phyloP scores from a whole-genome alignment of 2,329 filamentous ascomycete genomes.

The Trichoderma pleuroti region DNA sequence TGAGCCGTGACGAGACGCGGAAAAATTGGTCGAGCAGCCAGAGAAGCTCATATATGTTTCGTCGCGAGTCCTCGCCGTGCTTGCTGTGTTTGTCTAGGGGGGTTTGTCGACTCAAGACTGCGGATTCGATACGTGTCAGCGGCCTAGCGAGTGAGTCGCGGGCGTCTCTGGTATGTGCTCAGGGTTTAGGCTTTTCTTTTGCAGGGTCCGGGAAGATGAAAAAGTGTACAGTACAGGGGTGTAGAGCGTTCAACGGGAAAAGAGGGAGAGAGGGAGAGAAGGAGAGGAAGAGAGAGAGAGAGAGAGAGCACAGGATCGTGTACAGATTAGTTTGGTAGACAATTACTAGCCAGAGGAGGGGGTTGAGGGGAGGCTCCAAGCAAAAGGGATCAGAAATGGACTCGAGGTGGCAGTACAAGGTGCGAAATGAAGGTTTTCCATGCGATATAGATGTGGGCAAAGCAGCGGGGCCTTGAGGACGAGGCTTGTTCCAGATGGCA shows the following conservation, averaged over 20 bases:
- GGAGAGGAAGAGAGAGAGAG: background rate
- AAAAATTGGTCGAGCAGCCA: constrained; percentile 4
- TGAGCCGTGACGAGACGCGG: background rate
- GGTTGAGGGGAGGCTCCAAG: background rate
- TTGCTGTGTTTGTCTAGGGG: background rate
- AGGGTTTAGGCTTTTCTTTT: background rate
- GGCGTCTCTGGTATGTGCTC: background rate
- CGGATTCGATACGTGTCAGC: constrained; percentile 8
- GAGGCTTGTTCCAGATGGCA: background rate
- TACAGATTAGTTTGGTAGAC: background rate
- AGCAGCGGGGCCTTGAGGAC: background rate
- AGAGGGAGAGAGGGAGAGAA: background rate
- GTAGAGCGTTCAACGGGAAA: background rate
- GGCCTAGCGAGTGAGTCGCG: background rate
- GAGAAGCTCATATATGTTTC: background rate
- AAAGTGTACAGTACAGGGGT: background rate
- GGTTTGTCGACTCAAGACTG: background rate
- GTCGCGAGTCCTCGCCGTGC: background rate
- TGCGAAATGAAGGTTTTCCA: constrained; percentile 11
- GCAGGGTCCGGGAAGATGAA: background rate
- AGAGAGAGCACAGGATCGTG: background rate
- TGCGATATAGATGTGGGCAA: background rate
- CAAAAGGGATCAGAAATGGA: background rate
- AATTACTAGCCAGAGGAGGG: background rate
- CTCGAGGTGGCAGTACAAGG: background rate